A percentile compares a stretch with the other conserved stretches of the same genome.
phyloP scores from a whole-genome alignment of 1,139 yeast species.

The Barnettozyma hawaiiensis region DNA sequence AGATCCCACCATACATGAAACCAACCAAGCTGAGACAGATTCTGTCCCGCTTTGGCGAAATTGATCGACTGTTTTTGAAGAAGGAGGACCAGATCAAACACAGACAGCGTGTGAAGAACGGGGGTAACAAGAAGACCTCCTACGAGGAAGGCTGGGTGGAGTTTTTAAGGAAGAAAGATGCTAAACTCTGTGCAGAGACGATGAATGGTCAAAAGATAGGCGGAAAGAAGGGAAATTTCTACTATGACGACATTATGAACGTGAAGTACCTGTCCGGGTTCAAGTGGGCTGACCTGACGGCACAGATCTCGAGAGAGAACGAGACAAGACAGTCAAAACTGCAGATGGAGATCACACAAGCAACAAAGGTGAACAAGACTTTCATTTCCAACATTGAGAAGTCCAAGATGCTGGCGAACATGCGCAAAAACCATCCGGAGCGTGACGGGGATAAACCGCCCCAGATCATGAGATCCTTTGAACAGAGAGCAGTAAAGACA shows the following conservation, averaged over 20 bases:
- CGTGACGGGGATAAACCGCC: constrained; percentile 25
- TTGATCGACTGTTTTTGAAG: constrained; percentile 78
- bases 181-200: constrained; percentile 81
- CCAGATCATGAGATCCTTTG: constrained; percentile 47
- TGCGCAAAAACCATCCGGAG: constrained; percentile 43
- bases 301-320: constrained; percentile 86
- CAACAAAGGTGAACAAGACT: constrained; percentile 77
- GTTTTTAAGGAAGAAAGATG: constrained; percentile 74
- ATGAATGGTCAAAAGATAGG: constrained; percentile 87
- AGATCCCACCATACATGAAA: constrained; percentile 95
- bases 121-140: constrained; percentile 89
- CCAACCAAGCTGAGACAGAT: constrained; percentile 86
- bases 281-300: constrained; percentile 94
- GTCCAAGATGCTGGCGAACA: constrained; percentile 72
- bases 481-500: constrained; percentile 59
- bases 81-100: constrained; percentile 73
- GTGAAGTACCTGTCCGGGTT: constrained; percentile 85
- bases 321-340: constrained; percentile 85
- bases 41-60: constrained; percentile 72
- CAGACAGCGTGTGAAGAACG: constrained; percentile 68
- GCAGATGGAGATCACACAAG: constrained; percentile 84
- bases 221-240: constrained; percentile 88
- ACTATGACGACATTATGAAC: constrained; percentile 90
- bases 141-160: constrained; percentile 98
- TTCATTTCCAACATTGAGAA: constrained; percentile 81